Conservation (phyloP, 805 yeast genomes). For the Teunomyces atbi region DNA sequence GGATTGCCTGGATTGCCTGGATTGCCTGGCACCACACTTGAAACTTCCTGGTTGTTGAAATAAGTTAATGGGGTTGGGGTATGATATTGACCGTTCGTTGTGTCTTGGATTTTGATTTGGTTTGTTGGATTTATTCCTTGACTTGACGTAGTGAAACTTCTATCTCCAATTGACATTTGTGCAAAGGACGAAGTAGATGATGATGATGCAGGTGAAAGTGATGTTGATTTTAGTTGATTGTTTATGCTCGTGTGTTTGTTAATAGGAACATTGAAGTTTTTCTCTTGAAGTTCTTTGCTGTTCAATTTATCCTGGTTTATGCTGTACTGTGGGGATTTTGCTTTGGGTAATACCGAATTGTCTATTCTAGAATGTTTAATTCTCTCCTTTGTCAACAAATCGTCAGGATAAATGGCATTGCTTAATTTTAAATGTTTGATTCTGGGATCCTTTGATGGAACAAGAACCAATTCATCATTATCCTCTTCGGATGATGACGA, state of each 20-base stretch:
- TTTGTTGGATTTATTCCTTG: background rate
- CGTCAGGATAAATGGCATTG: conserved; percentile 21
- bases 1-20: background rate
- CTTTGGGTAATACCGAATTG: background rate
- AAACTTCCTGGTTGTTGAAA: background rate
- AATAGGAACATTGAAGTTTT: background rate
- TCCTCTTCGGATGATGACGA: conserved; percentile 2
- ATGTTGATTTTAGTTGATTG: background rate
- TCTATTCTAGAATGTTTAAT: background rate
- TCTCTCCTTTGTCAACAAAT: background rate
- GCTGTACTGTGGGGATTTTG: background rate
- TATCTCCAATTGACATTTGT: background rate
- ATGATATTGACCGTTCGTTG: background rate
- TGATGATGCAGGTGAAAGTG: background rate
- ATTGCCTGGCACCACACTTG: background rate
- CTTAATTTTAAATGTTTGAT: conserved; percentile 20
- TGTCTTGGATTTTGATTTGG: background rate
- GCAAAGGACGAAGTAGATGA: background rate
- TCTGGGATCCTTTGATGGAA: conserved; percentile 25
- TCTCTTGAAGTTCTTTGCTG: background rate
- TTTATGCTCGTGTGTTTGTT: background rate
- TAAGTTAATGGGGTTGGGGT: background rate
- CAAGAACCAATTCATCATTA: background rate
- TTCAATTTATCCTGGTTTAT: background rate
- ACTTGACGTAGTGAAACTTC: background rate